Percentiles rank a stretch among this genome's conserved stretches.
These are phyloP conservation scores for Alternaria metachromatica DNA, from an alignment of 2,329 filamentous ascomycete genomes.

Conservation along the genomic window DNA sequence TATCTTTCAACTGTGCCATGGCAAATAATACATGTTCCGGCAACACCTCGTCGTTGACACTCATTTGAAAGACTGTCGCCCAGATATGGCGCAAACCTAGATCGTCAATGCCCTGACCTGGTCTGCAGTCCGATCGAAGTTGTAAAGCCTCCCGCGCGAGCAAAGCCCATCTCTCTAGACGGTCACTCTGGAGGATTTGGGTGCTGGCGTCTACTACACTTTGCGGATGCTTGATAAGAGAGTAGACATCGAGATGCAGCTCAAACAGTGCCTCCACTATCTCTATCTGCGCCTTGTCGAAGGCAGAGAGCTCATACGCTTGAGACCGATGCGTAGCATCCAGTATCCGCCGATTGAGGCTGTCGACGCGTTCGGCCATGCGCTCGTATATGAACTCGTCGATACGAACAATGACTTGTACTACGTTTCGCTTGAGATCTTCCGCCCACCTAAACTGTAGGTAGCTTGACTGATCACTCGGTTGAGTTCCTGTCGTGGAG, in stretches of 20 bases:
- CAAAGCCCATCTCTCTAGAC: slow-evolving; percentile 66
- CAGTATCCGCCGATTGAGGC: slow-evolving; percentile 39
- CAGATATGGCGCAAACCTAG: slow-evolving; percentile 69
- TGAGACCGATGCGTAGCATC: slow-evolving; percentile 19
- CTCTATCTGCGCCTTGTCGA: slow-evolving; percentile 54
- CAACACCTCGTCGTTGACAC: slow-evolving; percentile 60
- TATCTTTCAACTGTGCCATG: slow-evolving; percentile 66
- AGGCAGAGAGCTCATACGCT: slow-evolving; percentile 28
- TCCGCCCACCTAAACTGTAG: slow-evolving; percentile 62
- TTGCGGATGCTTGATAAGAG: slow-evolving; percentile 66
- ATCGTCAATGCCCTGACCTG: slow-evolving; percentile 42
- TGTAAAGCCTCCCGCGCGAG: slow-evolving; percentile 63
- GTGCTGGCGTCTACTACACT: slow-evolving; percentile 62
- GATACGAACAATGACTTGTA: slow-evolving; percentile 60
- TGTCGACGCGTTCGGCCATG: slow-evolving; percentile 45
- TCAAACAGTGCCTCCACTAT: slow-evolving; percentile 69
- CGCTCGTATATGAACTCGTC: slow-evolving; percentile 61
- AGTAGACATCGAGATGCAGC: slow-evolving; percentile 70
- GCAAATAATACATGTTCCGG: slow-evolving; percentile 68
- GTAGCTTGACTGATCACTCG: slow-evolving; percentile 56
- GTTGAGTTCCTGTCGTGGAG: slow-evolving; percentile 11
- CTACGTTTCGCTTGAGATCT: slow-evolving; percentile 61
- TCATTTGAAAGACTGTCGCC: slow-evolving; percentile 69
- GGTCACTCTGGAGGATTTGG: slow-evolving; percentile 63
- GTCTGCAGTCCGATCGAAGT: slow-evolving; percentile 35